Evolutionary conservation across 257 asterid species (phyloP).

Genomic region (Gentiana macrophylla): DNA sequence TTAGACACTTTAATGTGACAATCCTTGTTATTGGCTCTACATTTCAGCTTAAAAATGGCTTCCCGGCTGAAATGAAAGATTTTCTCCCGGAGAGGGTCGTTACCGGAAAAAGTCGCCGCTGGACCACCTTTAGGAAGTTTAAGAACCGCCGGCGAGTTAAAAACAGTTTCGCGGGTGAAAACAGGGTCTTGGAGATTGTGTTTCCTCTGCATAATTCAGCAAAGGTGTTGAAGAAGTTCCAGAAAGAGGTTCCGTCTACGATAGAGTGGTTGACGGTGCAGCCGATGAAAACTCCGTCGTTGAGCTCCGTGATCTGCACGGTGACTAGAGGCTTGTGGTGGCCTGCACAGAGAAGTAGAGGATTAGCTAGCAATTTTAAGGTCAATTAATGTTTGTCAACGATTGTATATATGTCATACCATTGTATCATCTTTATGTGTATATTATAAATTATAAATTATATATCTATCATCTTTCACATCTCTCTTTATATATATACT

Average conservation of each 20-base stretch:
- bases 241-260: slow-evolving; percentile 89
- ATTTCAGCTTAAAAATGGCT: slow-evolving; percentile 47
- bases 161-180: slow-evolving; percentile 55
- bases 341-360: slow-evolving; percentile 15
- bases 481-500: too few relatives aligned
- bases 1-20: slow-evolving; percentile 21
- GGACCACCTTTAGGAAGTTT: slow-evolving; percentile 64
- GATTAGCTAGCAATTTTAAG: too few relatives aligned
- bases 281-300: slow-evolving; percentile 62
- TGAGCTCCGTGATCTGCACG: slow-evolving; percentile 72
- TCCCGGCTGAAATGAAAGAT: slow-evolving; percentile 75
- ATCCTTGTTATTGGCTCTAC: slow-evolving; percentile 38
- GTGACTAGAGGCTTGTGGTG: slow-evolving; percentile 54
- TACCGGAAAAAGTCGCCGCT: slow-evolving; percentile 63
- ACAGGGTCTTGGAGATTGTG: slow-evolving; percentile 36
- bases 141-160: slow-evolving; percentile 59
- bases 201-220: slow-evolving; percentile 61
- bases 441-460: too few relatives aligned
- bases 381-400: too few relatives aligned
- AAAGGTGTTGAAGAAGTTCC: slow-evolving; percentile 83
- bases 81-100: slow-evolving; percentile 65
- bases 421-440: too few relatives aligned
- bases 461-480: too few relatives aligned
- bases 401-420: too few relatives aligned
- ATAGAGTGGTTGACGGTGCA: slow-evolving; percentile 81